Conservation (phyloP, 148 eudicot species). For the Rhododendron williamsianum region DNA sequence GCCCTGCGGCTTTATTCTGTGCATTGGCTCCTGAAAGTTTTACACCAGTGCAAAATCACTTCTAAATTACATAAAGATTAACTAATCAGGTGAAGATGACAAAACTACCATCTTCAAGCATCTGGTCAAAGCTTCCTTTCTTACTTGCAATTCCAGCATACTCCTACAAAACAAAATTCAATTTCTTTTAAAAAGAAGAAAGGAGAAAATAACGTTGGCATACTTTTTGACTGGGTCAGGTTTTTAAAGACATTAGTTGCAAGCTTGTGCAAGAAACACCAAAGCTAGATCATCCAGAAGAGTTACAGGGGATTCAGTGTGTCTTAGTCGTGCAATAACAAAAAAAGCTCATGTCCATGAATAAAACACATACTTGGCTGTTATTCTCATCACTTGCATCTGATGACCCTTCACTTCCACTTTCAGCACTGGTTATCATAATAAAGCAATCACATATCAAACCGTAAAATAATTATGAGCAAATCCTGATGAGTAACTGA, state of each 20-base stretch:
- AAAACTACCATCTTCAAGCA: slow-evolving; percentile 87
- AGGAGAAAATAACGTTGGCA: not conserved
- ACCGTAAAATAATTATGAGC: not conserved
- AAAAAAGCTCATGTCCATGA: not conserved
- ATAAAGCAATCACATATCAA: slow-evolving; percentile 2
- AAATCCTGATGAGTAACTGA: not conserved
- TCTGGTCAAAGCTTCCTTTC: slow-evolving; percentile 82
- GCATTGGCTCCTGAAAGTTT: slow-evolving; percentile 58
- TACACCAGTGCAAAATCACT: slow-evolving; percentile 1
- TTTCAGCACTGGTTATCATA: slow-evolving; percentile 61
- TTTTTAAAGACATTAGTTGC: not conserved
- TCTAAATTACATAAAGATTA: not conserved
- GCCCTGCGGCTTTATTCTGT: slow-evolving; percentile 32
- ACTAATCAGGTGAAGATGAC: not conserved
- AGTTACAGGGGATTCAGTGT: not conserved
- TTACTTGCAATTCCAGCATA: slow-evolving; percentile 43
- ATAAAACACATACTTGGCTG: slow-evolving; percentile 47
- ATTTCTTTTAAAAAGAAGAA: not conserved
- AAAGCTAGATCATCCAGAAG: not conserved
- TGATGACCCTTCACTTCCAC: slow-evolving; percentile 87
- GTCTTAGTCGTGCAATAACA: not conserved
- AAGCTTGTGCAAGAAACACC: not conserved
- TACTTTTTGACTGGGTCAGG: not conserved
- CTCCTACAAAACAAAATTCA: slow-evolving; percentile 32
- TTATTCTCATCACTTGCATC: slow-evolving; percentile 79